Base-by-base conservation (phyloP, 352 stramenopile genomes). In the Achlya hypogyna region DNA sequence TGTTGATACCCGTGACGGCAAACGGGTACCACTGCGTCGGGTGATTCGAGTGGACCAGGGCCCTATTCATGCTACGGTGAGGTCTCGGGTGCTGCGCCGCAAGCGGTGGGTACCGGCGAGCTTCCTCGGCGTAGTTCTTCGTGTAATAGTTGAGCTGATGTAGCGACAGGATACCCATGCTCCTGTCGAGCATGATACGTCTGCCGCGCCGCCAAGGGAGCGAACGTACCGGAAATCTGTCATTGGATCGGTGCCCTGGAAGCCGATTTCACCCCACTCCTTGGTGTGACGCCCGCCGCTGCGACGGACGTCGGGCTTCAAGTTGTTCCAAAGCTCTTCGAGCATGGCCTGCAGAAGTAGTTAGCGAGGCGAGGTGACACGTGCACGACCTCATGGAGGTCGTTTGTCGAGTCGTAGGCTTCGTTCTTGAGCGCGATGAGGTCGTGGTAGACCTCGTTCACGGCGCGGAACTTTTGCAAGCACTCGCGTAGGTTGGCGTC, bases 191-290 rank as follows among this genome's bases (percentile, higher is more conserved):
- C 32, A n/a, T 42, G 5, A 5, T 4, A 69, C 20, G 20, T 5
- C n/a, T 32, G 5, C 56, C n/a, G 14, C 27, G 8, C 18, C 20
- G 27, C 22, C 12, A 67, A 38, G 63, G n/a, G 12, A 5, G 5
- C 20, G 12, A 14, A 18, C 63, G 20, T 56, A 66, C 53, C 58
- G 71, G 69, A 94, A 94, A 62, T 94, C 86, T 49, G 86, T 91
- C 80, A 87, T 92, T 5, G 86, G 86, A 56, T 94, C 84, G 20
- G 78, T 87, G 60, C 84, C 85, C 84, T 94, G 84, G 51, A 94
- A 94, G 28, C 86, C 86, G 53, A 94, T 93, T 43, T 94, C 86
- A 31, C 81, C 82, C 86, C 86, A 94, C 45, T 94, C 86, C 69
- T 93, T 94, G 1, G 86, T 94, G 62, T 91, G 89, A 0, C 86